Conservation (phyloP, 225 moss, liverwort and hornwort species). For the Sphagnum tenellum region DNA sequence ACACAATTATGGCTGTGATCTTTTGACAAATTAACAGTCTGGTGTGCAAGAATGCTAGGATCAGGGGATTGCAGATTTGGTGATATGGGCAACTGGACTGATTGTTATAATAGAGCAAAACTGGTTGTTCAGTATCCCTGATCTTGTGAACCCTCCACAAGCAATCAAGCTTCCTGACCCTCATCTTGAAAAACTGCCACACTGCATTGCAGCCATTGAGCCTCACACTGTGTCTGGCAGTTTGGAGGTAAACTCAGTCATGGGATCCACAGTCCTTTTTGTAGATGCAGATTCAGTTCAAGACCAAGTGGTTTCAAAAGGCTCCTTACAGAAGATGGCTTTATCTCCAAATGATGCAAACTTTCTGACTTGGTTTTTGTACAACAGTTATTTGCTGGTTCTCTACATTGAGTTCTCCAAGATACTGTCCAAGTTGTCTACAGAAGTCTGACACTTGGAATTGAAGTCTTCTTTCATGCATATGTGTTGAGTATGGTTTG, state of each 20-base stretch:
- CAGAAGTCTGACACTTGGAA: slow-evolving; percentile 36
- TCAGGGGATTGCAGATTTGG: slow-evolving; percentile 78
- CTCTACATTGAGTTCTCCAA: slow-evolving; percentile 73
- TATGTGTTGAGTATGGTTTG: too few relatives aligned
- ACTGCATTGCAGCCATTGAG: slow-evolving; percentile 77
- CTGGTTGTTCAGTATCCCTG: slow-evolving; percentile 77
- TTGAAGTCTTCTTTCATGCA: too few relatives aligned
- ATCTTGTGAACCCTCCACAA: slow-evolving; percentile 52
- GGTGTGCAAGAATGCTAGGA: slow-evolving; percentile 85
- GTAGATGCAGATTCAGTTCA: slow-evolving; percentile 75
- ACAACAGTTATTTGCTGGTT: slow-evolving; percentile 81
- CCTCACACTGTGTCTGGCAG: slow-evolving; percentile 76
- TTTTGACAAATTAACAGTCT: slow-evolving; percentile 57
- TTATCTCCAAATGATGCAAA: slow-evolving; percentile 63
- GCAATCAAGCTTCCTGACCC: slow-evolving; percentile 81
- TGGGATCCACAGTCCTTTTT: slow-evolving; percentile 58
- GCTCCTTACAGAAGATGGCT: slow-evolving; percentile 86
- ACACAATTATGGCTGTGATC: slow-evolving; percentile 81
- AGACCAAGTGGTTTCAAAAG: slow-evolving; percentile 65
- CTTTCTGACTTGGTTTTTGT: slow-evolving; percentile 77
- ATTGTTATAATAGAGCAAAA: slow-evolving; percentile 76
- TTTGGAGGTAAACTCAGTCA: slow-evolving; percentile 67
- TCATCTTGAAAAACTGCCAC: slow-evolving; percentile 73
- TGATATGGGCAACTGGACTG: slow-evolving; percentile 82
- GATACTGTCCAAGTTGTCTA: slow-evolving; percentile 64